Conservation (phyloP, 225 moss, liverwort and hornwort genomes). For the Antitrichia curtipendula region DNA sequence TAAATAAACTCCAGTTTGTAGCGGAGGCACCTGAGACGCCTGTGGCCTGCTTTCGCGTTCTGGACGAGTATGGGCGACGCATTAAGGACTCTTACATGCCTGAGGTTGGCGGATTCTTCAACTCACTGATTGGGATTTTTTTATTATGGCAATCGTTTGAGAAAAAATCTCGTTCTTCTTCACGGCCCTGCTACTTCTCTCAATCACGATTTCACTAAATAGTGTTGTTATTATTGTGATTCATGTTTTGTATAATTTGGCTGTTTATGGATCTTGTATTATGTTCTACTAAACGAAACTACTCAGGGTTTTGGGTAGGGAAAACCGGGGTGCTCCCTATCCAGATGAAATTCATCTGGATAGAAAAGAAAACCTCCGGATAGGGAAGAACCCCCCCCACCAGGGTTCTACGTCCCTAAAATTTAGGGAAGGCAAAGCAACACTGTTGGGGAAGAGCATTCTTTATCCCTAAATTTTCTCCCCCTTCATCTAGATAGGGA, state of each 20-base stretch:
- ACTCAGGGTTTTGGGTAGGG: background rate
- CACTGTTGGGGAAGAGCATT: background rate
- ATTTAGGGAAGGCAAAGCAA: background rate
- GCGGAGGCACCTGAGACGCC: constrained; percentile 41
- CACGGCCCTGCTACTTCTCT: background rate
- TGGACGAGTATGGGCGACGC: constrained; percentile 66
- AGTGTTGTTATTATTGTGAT: background rate
- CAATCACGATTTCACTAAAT: background rate
- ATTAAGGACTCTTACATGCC: constrained; percentile 37
- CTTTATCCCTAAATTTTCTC: background rate
- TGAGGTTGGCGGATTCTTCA: constrained; percentile 48
- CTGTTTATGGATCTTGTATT: background rate
- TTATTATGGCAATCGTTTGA: background rate
- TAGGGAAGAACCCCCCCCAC: no score
- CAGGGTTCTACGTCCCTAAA: background rate
- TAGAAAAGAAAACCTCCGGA: no score
- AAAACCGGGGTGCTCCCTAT: background rate
- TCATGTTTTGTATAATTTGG: background rate
- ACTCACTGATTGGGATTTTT: background rate
- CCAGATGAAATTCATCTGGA: no score
- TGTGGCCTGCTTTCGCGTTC: constrained; percentile 69
- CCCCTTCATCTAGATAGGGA: background rate
- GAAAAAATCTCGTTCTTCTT: background rate
- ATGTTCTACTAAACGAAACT: background rate
- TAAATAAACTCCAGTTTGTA: constrained; percentile 53